Evolutionary conservation across 1,284 basidiomycete genomes (phyloP), one percentile per base, ranked within the genome.

Genomic region (Ganoderma multipileum): DNA sequence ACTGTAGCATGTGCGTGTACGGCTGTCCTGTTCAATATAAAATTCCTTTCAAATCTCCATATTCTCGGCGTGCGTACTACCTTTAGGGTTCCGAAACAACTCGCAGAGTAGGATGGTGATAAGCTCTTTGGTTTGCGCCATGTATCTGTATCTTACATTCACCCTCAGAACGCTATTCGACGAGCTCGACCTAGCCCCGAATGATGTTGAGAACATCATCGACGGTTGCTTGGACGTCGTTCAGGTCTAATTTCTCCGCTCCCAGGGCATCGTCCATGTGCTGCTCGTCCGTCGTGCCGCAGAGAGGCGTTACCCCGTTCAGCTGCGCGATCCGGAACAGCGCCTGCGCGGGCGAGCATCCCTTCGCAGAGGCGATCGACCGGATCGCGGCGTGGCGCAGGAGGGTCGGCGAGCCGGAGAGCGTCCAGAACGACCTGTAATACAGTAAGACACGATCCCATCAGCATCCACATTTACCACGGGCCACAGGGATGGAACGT

Each of bases 341-440:
- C 0, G 84, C 83, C 75, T 94, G 92, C 57, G 89, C 86, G 2
- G 87, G 83, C 0, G 92, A 92, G 61, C 88, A 83, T 1, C 79
- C 78, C 39, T 85, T 79, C 39, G 79, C 79, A 20, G 81, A 69
- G 0, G 89, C 86, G 20, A 94, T 79, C 3, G 79, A 69, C 3
- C 79, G 70, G 3, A 92, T 75, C 1, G 82, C 76, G 0, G 86
- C 83, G 74, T 89, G 83, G 1, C 78, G 69, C 2, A 94, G 81
- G 9, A 95, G 81, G 2, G 77, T 82, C 2, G 92, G 91, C 1
- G 91, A 93, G 12, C 93, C 93, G 0, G 92, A 89, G 23, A 95
- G 81, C 23, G 94, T 95, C 94, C 94, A 95, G 79, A 95, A 95
- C 12, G 92, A 93, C 76, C 93, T 94, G 71, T 2, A 16, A 33